These are phyloP conservation scores for Microdochium trichocladiopsis DNA, from an alignment of 2,329 filamentous ascomycete genomes.

Conservation along the genomic window DNA sequence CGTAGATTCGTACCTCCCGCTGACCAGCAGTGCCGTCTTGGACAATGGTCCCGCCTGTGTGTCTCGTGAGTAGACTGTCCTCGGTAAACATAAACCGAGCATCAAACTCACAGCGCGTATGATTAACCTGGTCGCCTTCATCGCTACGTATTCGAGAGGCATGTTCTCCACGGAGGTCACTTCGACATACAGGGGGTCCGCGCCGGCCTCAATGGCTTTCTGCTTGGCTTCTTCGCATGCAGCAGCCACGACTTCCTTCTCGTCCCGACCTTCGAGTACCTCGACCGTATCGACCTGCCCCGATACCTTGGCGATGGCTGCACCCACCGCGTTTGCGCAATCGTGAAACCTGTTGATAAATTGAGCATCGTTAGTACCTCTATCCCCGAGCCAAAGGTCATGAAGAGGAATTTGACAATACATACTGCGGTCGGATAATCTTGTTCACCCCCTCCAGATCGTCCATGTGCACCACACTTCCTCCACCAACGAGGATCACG, in stretches of 20 bases:
- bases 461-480: constrained; percentile 45
- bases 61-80: background rate
- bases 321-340: constrained; percentile 55
- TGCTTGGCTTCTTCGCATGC: constrained; percentile 33
- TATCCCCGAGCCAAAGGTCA: no score
- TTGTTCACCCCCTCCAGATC: constrained; percentile 46
- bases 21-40: background rate
- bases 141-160: constrained; percentile 44
- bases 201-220: constrained; percentile 36
- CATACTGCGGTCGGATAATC: constrained; percentile 49
- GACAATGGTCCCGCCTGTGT: background rate
- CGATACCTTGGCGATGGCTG: constrained; percentile 54
- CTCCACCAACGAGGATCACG: constrained; percentile 57
- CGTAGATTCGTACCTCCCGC: background rate
- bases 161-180: constrained; percentile 46
- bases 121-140: constrained; percentile 46
- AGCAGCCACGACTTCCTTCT: constrained; percentile 27
- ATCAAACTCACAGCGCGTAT: constrained; percentile 37
- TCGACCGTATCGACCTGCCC: constrained; percentile 44
- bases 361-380: no score
- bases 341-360: constrained; percentile 16
- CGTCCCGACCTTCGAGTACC: constrained; percentile 33
- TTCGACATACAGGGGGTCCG: constrained; percentile 31
- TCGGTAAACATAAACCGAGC: background rate
- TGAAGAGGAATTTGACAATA: no score